Conservation (phyloP, 768 basidiomycete genomes). For the Russula griseocarnosa region DNA sequence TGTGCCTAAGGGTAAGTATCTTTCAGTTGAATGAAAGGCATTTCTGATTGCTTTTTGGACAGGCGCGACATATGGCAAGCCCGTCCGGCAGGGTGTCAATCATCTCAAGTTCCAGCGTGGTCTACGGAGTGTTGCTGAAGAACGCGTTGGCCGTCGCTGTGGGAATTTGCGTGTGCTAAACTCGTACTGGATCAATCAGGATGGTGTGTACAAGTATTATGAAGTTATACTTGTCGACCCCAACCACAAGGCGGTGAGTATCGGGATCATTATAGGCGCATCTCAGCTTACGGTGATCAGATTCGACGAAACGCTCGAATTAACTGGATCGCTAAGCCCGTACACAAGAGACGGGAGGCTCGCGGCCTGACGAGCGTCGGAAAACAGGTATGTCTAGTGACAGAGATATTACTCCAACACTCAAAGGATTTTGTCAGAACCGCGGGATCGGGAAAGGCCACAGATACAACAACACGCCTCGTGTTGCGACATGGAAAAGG, state of each 20-base stretch:
- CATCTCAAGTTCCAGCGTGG: conserved; percentile 97
- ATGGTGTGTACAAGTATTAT: conserved; percentile 98
- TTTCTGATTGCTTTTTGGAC: neutral
- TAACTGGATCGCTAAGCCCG: conserved; percentile 98
- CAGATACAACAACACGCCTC: conserved; percentile 89
- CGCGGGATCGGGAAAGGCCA: conserved; percentile 96
- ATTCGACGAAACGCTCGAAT: conserved; percentile 95
- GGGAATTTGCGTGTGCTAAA: conserved; percentile 95
- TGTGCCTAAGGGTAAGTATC: conserved; percentile 80
- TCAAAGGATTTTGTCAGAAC: conserved; percentile 50
- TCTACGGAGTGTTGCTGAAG: conserved; percentile 90
- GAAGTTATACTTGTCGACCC: conserved; percentile 99
- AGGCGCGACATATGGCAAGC: conserved; percentile 99
- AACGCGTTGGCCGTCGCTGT: conserved; percentile 94
- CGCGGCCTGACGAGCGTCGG: conserved; percentile 96
- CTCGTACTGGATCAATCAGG: conserved; percentile 99
- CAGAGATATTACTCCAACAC: conserved; percentile 11
- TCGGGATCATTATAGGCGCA: neutral
- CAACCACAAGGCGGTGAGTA: conserved; percentile 83
- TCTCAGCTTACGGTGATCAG: conserved; percentile 37
- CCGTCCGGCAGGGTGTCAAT: conserved; percentile 98
- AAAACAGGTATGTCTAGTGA: conserved; percentile 66
- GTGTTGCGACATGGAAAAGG: conserved; percentile 90
- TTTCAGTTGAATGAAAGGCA: neutral
- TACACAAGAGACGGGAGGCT: conserved; percentile 97